A percentile compares a stretch with the other conserved stretches of the same genome.
Evolutionary conservation across 192 early-diverging fungal species (phyloP).

Genomic region (Rhizoclosmatium sp.): DNA sequence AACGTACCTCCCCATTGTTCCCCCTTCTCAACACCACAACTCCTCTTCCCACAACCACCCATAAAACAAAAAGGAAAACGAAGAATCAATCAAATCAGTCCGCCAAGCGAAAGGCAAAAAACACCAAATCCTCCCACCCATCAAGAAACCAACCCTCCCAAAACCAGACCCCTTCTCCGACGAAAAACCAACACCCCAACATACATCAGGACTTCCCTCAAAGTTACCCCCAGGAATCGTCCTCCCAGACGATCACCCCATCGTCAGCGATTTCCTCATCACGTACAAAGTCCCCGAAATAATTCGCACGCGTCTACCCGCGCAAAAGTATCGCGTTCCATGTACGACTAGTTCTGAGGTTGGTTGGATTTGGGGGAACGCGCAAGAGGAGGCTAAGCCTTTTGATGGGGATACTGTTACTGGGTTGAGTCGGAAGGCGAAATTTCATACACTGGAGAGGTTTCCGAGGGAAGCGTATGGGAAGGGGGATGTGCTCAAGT

Average conservation of each 20-base stretch:
- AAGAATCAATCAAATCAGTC: conserved; percentile 18
- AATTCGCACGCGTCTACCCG: conserved; percentile 46
- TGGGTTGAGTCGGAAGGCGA: neutral
- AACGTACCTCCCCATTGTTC: neutral
- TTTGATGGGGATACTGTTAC: conserved; percentile 27
- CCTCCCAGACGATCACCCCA: conserved; percentile 33
- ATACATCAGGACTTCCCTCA: conserved; percentile 57
- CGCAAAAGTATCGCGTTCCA: conserved; percentile 57
- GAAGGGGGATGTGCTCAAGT: conserved; percentile 49
- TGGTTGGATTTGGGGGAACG: conserved; percentile 56
- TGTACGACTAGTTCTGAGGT: conserved; percentile 57
- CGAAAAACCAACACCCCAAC: conserved; percentile 9
- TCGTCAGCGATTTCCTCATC: conserved; percentile 50
- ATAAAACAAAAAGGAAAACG: conserved; percentile 11
- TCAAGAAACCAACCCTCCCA: neutral
- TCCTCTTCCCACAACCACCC: neutral
- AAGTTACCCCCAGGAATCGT: conserved; percentile 53
- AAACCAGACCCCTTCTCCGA: neutral
- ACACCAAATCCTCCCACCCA: neutral
- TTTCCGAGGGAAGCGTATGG: conserved; percentile 52
- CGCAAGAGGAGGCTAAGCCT: neutral
- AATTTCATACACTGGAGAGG: conserved; percentile 50
- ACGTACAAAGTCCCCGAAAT: conserved; percentile 53
- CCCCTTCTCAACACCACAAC: neutral
- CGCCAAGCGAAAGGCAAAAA: neutral